Evolutionary conservation across 2,329 filamentous ascomycete species (phyloP).

Genomic region (Kalmusia sp.): DNA sequence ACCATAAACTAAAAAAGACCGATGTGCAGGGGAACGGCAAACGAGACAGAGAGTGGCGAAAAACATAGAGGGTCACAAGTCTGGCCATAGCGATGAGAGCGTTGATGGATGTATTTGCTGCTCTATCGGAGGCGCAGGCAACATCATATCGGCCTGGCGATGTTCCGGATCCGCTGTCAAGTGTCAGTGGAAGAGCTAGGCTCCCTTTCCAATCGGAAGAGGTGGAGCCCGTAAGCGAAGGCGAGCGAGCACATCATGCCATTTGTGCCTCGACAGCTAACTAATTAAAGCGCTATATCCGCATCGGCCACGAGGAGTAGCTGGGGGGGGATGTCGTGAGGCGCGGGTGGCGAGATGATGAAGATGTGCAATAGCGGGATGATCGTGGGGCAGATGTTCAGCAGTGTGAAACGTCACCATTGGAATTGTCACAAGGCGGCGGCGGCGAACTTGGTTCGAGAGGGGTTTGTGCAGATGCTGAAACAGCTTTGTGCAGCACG

Average conservation of each 20-base stretch:
- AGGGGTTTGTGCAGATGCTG: constrained; percentile 9
- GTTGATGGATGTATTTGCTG: background rate
- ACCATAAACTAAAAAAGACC: too few species aligned
- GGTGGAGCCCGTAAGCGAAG: constrained; percentile 1
- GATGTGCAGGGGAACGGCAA: background rate
- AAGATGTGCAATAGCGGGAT: background rate
- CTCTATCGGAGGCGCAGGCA: background rate
- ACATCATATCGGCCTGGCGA: background rate
- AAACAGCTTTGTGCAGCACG: constrained; percentile 5
- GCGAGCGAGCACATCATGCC: background rate
- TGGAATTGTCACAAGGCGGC: constrained; percentile 1
- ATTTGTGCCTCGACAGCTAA: background rate
- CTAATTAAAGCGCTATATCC: background rate
- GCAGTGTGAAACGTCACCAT: constrained; percentile 9
- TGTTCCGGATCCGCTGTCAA: constrained; percentile 7
- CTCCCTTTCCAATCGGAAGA: constrained; percentile 2
- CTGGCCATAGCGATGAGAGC: too few species aligned
- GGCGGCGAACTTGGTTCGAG: background rate
- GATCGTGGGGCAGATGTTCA: background rate
- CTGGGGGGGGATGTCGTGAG: background rate
- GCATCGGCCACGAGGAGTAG: background rate
- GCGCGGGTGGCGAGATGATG: background rate
- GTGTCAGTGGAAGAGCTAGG: constrained; percentile 3
- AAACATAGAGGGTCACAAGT: too few species aligned
- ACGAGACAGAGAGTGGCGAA: background rate